These are phyloP conservation scores for Erysimum pusillum DNA, from an alignment of 441 rosid species.

Conservation along the genomic window DNA sequence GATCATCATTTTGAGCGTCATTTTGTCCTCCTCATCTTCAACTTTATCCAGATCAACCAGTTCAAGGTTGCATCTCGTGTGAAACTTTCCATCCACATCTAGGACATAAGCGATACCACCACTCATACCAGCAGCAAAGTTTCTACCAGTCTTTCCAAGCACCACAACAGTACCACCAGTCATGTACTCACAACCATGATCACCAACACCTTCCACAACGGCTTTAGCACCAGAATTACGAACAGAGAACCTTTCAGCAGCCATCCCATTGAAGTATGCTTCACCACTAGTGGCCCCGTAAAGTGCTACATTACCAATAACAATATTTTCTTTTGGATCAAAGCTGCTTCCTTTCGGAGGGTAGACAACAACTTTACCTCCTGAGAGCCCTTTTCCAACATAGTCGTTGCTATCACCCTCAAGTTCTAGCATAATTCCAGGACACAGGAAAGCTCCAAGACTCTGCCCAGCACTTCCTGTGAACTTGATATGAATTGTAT, in stretches of 20 bases:
- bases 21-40: constrained; percentile 91
- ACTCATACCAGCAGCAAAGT: constrained; percentile 99
- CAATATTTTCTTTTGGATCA: constrained; percentile 98
- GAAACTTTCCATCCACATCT: constrained; percentile 84
- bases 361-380: constrained; percentile 95
- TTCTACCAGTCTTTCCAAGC: constrained; percentile 98
- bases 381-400: constrained; percentile 99
- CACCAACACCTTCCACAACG: constrained; percentile 99
- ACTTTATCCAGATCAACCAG: constrained; percentile 97
- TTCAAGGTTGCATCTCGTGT: constrained; percentile 88
- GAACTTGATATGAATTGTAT: constrained; percentile 89
- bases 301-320: constrained; percentile 98
- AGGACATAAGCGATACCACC: constrained; percentile 98
- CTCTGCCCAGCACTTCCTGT: constrained; percentile 99
- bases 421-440: constrained; percentile 93
- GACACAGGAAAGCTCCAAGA: constrained; percentile 95
- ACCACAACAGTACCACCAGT: constrained; percentile 98
- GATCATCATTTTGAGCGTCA: constrained; percentile 93
- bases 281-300: constrained; percentile 96
- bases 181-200: constrained; percentile 99
- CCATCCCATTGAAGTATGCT: constrained; percentile 99
- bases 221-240: constrained; percentile 99
- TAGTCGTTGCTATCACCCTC: constrained; percentile 99
- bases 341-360: constrained; percentile 92
- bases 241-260: constrained; percentile 99